These are phyloP conservation scores for Trichoderma atroviride DNA, from an alignment of 2,329 filamentous ascomycete species.

Conservation along the genomic window DNA sequence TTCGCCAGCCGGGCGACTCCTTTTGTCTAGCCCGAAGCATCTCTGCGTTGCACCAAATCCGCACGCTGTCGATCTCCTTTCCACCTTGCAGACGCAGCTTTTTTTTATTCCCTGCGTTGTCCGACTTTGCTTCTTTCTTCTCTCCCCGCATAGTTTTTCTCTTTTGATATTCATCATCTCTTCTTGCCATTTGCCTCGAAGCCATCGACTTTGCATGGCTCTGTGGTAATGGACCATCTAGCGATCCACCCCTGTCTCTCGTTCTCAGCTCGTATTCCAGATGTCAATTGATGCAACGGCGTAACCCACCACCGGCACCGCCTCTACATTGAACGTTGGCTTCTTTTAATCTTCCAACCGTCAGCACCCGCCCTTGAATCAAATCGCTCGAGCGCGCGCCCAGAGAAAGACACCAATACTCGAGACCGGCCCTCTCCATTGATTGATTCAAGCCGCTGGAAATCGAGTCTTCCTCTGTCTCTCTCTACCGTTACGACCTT, in stretches of 20 bases:
- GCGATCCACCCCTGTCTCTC: slow-evolving; percentile 9
- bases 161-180: background rate
- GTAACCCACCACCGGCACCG: slow-evolving; percentile 14
- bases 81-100: background rate
- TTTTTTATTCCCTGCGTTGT: background rate
- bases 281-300: slow-evolving; percentile 9
- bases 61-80: slow-evolving; percentile 18
- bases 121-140: background rate
- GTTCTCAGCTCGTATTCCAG: slow-evolving; percentile 5
- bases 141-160: background rate
- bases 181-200: background rate
- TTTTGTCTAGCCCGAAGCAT: slow-evolving; percentile 6
- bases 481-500: background rate
- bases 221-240: slow-evolving; percentile 17
- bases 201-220: background rate
- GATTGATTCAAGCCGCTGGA: background rate
- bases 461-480: background rate
- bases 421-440: background rate
- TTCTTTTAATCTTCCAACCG: background rate
- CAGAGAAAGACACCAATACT: background rate
- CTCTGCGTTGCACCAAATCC: slow-evolving; percentile 8
- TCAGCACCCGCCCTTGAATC: background rate
- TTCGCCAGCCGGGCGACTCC: slow-evolving; percentile 16
- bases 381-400: background rate
- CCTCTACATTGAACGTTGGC: background rate